Evolutionary conservation across 495 filamentous ascomycete genomes (phyloP), one percentile per base, ranked within the genome.

Genomic region (Penicillium coffeae): DNA sequence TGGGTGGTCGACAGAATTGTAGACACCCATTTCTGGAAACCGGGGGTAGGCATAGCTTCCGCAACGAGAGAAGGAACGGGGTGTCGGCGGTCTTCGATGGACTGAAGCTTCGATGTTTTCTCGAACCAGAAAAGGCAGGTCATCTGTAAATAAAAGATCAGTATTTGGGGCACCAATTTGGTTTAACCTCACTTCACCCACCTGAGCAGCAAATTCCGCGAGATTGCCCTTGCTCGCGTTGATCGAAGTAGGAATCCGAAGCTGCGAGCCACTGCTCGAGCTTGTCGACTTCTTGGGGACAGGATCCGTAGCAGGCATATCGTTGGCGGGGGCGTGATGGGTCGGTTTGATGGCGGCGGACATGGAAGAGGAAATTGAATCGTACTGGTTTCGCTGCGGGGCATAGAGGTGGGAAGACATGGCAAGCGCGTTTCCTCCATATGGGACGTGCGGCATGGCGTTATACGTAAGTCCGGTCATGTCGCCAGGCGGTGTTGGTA

Each of bases 51-150:
- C n/a, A 84, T 77, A 7, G 92, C 88, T 59, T 90, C 85, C 13
- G 77, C 64, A 2, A 82, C 76, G 9, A 96, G 76, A 12, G 33
- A 77, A 69, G 19, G 70, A 54, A 33, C 70, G 58, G 15, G 75
- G 62, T 70, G 63, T n/a, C 69, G 69, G 12, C 81, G 73, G 16
- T 86, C 80, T 63, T 92, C 88, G 38, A 93, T 85, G 42, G 74
- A 69, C 48, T 83, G 79, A 13, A 96, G 71, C 35, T 86, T 85
- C 14, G 84, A 73, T 6, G 86, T 84, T n/a, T 84, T 86, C 64
- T 97, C 94, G 60, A 97, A 99, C 94, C 94, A 99, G 72, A 99
- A 96, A 21, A 99, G 75, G 57, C 92, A 96, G 1, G 93, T 95
- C 68, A 96, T 86, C 87, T 97, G 54, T 7, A 30, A 41, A 22